phyloP scores from a whole-genome alignment of 2,329 filamentous ascomycete species.

The Zymoseptoria crescenta region DNA sequence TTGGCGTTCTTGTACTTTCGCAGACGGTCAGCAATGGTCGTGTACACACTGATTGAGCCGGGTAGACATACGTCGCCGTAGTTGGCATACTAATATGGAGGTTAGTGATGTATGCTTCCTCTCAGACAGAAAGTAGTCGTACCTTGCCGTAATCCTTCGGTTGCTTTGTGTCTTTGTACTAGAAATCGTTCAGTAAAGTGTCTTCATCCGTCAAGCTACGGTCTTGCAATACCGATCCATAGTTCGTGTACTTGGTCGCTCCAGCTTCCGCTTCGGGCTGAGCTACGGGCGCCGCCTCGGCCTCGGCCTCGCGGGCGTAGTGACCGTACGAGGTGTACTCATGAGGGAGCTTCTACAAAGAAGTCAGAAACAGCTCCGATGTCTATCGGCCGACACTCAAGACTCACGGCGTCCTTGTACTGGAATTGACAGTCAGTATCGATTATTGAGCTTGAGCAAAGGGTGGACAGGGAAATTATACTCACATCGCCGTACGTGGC shows the following conservation, averaged over 20 bases:
- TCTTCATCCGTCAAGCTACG: too few species aligned
- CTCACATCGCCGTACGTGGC: constrained; percentile 3
- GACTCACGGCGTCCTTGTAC: too few species aligned
- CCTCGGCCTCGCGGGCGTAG: constrained; percentile 2
- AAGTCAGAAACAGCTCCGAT: too few species aligned
- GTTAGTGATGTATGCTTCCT: too few species aligned
- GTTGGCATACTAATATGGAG: not conserved
- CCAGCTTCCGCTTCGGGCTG: constrained; percentile 1
- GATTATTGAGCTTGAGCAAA: not conserved
- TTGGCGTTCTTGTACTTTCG: not conserved
- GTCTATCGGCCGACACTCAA: too few species aligned
- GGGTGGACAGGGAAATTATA: not conserved
- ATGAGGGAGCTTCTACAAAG: not conserved
- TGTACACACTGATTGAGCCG: too few species aligned
- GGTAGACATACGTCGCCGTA: not conserved
- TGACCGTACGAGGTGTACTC: constrained; percentile 1
- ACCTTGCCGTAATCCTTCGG: not conserved
- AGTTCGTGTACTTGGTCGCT: too few species aligned
- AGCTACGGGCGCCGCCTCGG: constrained; percentile 4
- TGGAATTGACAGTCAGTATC: too few species aligned
- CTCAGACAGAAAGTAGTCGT: too few species aligned
- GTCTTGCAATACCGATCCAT: too few species aligned
- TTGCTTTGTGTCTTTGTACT: not conserved
- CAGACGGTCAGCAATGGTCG: too few species aligned
- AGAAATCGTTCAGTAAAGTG: too few species aligned